Conservation (phyloP, 1,139 yeast species). For the Suhomyces choctaworum region DNA sequence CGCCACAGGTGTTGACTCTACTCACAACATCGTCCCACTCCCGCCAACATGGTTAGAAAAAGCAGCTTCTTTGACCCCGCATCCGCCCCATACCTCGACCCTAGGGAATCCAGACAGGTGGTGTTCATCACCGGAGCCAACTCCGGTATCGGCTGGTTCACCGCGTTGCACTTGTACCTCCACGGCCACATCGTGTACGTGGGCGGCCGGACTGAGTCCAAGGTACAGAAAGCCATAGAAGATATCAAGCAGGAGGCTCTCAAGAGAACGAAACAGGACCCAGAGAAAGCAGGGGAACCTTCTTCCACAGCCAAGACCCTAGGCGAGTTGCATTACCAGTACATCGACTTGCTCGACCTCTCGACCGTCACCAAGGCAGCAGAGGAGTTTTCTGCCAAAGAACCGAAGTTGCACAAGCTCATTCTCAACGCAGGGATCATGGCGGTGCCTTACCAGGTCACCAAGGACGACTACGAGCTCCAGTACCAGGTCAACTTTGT, state of each 20-base stretch:
- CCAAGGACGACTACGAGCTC: constrained; percentile 41
- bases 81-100: constrained; percentile 40
- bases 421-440: constrained; percentile 47
- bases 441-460: constrained; percentile 38
- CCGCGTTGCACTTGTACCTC: constrained; percentile 70
- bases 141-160: constrained; percentile 77
- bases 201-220: constrained; percentile 64
- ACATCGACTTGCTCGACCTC: constrained; percentile 38
- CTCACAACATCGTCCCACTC: too few species aligned
- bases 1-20: too few species aligned
- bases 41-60: background rate
- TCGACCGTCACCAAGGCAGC: constrained; percentile 33
- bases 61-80: constrained; percentile 24
- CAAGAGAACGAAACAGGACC: constrained; percentile 24
- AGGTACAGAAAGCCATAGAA: constrained; percentile 56
- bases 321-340: constrained; percentile 32
- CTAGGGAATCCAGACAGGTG: constrained; percentile 48
- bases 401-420: constrained; percentile 33
- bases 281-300: constrained; percentile 15
- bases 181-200: constrained; percentile 78
- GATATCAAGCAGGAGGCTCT: constrained; percentile 57
- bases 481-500: constrained; percentile 46
- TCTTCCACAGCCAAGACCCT: background rate
- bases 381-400: constrained; percentile 24
- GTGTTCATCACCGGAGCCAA: constrained; percentile 81